Evolutionary conservation across 371 early-diverging fungal species (phyloP).

Genomic region (Conidiobolus incongruus): DNA sequence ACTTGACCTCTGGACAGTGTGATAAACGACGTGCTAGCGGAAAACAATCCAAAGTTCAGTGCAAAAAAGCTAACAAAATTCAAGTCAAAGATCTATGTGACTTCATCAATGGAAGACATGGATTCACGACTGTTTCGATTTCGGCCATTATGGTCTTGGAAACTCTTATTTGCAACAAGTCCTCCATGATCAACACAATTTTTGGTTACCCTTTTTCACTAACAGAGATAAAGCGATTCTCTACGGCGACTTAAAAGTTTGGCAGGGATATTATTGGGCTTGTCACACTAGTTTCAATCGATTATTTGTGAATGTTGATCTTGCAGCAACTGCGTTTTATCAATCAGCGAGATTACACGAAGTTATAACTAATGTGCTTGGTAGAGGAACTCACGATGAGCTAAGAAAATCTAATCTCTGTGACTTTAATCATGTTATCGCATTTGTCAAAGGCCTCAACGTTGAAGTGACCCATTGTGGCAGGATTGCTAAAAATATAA

Average conservation of each 20-base stretch:
- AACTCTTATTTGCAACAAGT: no score
- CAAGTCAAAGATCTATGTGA: no score
- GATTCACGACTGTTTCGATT: no score
- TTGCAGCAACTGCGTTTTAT: constrained; percentile 61
- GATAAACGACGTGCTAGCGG: no score
- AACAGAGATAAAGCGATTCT: no score
- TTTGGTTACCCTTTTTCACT: no score
- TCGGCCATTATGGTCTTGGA: no score
- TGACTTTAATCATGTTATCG: constrained; percentile 31
- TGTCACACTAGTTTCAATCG: constrained; percentile 24
- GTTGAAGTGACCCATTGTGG: constrained; percentile 48
- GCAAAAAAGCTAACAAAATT: no score
- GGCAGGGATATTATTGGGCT: constrained; percentile 55
- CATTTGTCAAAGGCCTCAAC: constrained; percentile 33
- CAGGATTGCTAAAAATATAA: constrained; percentile 32
- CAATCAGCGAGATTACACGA: constrained; percentile 34
- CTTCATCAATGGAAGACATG: no score
- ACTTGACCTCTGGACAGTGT: no score
- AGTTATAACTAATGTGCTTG: constrained; percentile 29
- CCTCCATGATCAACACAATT: no score
- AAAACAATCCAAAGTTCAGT: no score
- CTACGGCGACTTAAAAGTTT: constrained; percentile 42
- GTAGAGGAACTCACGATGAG: constrained; percentile 23
- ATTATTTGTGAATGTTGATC: constrained; percentile 59
- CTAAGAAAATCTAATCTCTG: constrained; percentile 26